Conservation (phyloP, 306 rosid genomes). For the Rosa chinensis region DNA sequence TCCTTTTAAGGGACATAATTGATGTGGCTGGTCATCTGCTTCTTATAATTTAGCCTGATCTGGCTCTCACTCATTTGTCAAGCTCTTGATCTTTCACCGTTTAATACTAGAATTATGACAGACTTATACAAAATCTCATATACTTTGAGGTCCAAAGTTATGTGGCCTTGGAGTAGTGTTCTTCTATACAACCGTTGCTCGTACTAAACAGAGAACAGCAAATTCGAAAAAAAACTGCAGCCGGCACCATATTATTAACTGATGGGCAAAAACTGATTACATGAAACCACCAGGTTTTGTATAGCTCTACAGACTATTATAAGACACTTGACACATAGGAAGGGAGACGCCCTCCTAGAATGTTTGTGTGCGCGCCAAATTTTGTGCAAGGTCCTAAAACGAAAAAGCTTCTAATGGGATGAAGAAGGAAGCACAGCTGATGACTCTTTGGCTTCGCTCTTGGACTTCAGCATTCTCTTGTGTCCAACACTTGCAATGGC, state of each 20-base stretch:
- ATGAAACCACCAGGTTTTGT: not conserved
- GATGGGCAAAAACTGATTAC: not conserved
- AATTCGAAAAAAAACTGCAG: not conserved
- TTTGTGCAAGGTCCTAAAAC: not conserved
- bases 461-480: constrained; percentile 47
- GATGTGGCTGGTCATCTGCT: not conserved
- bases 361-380: not conserved
- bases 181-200: not conserved
- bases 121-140: no score
- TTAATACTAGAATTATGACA: not conserved
- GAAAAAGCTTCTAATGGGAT: constrained; percentile 20
- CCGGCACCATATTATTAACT: not conserved
- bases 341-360: not conserved
- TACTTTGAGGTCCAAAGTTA: not conserved
- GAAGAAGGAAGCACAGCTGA: constrained; percentile 30
- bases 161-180: not conserved
- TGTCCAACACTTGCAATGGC: constrained; percentile 45
- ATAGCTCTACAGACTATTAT: not conserved
- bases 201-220: no score
- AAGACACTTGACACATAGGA: not conserved
- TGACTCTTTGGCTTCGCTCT: constrained; percentile 26
- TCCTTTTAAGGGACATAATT: not conserved
- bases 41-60: not conserved
- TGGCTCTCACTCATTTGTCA: not conserved
- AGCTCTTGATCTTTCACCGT: not conserved